A percentile compares a stretch with the other conserved stretches of the same genome.
phyloP scores from a whole-genome alignment of 257 asterid genomes.

The Salvia hispanica region DNA sequence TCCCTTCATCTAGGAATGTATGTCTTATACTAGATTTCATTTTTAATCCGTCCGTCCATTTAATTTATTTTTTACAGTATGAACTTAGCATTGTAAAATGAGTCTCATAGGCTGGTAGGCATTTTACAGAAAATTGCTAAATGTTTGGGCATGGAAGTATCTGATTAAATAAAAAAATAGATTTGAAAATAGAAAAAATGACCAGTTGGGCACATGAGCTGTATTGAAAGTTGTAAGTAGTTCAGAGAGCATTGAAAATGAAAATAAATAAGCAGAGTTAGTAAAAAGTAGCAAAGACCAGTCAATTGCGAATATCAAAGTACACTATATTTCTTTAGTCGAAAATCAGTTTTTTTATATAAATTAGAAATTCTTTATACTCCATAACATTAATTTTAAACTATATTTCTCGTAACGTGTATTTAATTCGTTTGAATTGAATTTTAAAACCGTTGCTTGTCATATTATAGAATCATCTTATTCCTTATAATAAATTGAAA shows the following conservation, averaged over 20 bases:
- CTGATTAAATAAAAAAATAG: background rate
- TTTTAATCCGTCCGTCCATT: too few species aligned
- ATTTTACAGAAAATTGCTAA: too few species aligned
- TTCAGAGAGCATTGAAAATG: conserved; percentile 29
- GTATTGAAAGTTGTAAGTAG: conserved; percentile 31
- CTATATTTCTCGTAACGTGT: background rate
- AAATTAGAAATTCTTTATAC: too few species aligned
- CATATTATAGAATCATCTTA: background rate
- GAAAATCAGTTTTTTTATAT: too few species aligned
- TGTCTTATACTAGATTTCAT: too few species aligned
- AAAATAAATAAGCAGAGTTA: conserved; percentile 14
- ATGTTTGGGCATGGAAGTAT: too few species aligned
- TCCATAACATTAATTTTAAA: background rate
- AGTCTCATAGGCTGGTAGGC: too few species aligned
- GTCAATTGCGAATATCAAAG: conserved; percentile 43
- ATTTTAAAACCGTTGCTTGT: background rate
- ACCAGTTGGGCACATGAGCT: conserved; percentile 29
- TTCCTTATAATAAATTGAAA: background rate
- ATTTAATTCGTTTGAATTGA: background rate
- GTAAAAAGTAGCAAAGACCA: conserved; percentile 37
- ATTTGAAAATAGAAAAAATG: background rate
- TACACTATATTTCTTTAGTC: background rate
- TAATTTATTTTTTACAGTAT: too few species aligned
- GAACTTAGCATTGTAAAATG: too few species aligned
- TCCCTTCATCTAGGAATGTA: too few species aligned